Percentiles rank a stretch among this genome's conserved stretches.
Evolutionary conservation across 2,329 filamentous ascomycete genomes (phyloP).

Genomic region (Penicillium sp.): DNA sequence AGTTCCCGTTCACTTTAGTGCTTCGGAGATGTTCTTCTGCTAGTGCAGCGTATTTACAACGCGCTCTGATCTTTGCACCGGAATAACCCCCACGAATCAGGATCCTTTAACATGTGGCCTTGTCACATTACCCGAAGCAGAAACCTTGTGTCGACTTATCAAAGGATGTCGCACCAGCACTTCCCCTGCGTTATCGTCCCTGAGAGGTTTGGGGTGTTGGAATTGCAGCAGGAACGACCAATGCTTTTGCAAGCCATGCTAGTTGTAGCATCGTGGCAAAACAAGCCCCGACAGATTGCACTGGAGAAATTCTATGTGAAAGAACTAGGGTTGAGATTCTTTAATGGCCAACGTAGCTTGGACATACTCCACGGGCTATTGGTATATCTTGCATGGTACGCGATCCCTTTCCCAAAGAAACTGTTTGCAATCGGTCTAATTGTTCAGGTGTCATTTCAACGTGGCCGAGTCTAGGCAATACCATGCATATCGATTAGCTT

Average conservation of each 20-base stretch:
- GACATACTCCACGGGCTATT: neutral
- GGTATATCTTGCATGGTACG: too few relatives aligned
- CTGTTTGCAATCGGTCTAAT: neutral
- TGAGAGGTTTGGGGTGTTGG: too few relatives aligned
- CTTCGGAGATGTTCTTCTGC: neutral
- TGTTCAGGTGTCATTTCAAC: neutral
- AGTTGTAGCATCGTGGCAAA: neutral
- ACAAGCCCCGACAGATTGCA: neutral
- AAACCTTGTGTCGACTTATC: too few relatives aligned
- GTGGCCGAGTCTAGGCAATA: neutral
- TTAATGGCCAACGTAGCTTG: neutral
- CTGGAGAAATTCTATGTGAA: neutral
- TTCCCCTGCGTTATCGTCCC: too few relatives aligned
- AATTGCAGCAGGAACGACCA: too few relatives aligned
- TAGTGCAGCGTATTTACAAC: neutral
- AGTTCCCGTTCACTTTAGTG: neutral
- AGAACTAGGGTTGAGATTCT: neutral
- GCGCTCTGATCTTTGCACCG: neutral
- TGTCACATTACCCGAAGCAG: too few relatives aligned
- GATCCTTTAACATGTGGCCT: too few relatives aligned
- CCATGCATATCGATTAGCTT: neutral
- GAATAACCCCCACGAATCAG: too few relatives aligned
- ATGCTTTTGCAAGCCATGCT: neutral
- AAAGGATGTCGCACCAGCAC: too few relatives aligned
- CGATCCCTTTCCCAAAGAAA: too few relatives aligned